These are phyloP conservation scores for Colletotrichum karsti DNA, from an alignment of 2,329 filamentous ascomycete genomes.

Conservation along the genomic window DNA sequence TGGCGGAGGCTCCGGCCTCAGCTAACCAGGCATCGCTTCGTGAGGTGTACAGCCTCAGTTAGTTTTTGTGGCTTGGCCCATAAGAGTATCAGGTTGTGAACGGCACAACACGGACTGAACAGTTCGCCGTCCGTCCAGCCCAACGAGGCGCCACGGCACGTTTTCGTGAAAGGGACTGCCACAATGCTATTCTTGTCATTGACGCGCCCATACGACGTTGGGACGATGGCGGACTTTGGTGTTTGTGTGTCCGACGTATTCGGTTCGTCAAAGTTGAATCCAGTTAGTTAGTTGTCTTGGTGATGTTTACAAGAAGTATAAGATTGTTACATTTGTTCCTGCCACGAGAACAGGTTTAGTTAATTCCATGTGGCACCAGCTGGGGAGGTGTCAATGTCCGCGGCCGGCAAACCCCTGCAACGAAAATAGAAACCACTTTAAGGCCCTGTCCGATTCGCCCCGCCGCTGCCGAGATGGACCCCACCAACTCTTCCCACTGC, in stretches of 20 bases:
- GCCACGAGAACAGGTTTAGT: no score
- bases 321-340: no score
- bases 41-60: no score
- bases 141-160: background rate
- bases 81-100: no score
- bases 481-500: background rate
- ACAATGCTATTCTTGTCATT: background rate
- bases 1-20: background rate
- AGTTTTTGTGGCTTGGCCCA: no score
- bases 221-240: background rate
- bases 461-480: background rate
- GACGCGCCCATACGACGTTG: background rate
- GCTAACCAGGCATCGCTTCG: background rate
- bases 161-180: background rate
- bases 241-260: background rate
- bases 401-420: background rate
- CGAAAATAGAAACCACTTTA: constrained; percentile 22
- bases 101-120: background rate
- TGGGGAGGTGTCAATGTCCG: no score
- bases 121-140: background rate
- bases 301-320: no score
- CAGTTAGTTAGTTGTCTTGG: no score
- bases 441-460: constrained; percentile 9
- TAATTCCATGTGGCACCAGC: background rate
- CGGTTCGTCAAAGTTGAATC: no score